These are phyloP conservation scores for Friedmanniomyces simplex DNA, from an alignment of 495 filamentous ascomycete species.

Conservation along the genomic window DNA sequence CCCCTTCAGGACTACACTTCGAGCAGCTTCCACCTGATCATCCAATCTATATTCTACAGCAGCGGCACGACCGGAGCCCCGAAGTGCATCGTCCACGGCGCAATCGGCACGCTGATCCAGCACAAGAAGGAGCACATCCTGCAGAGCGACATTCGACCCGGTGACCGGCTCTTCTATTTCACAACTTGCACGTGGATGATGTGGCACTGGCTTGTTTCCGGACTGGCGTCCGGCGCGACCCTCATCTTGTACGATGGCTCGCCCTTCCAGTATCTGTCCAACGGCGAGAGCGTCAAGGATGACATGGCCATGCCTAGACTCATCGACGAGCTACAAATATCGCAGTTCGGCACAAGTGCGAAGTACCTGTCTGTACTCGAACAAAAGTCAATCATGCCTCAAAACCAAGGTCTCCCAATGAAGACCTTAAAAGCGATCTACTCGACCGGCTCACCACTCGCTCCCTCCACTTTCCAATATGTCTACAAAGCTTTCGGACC, in stretches of 20 bases:
- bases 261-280: slow-evolving; percentile 47
- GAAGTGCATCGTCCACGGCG: slow-evolving; percentile 86
- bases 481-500: slow-evolving; percentile 68
- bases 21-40: slow-evolving; percentile 67
- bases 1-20: slow-evolving; percentile 44
- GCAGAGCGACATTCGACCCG: slow-evolving; percentile 62
- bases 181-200: slow-evolving; percentile 95
- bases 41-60: slow-evolving; percentile 80
- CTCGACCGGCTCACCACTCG: slow-evolving; percentile 82
- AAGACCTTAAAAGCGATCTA: slow-evolving; percentile 64
- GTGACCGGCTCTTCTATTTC: slow-evolving; percentile 68
- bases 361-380: slow-evolving; percentile 90
- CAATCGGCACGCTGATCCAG: slow-evolving; percentile 77
- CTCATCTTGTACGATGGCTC: slow-evolving; percentile 83
- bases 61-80: slow-evolving; percentile 83
- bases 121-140: slow-evolving; percentile 90
- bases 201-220: slow-evolving; percentile 92
- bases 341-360: slow-evolving; percentile 85
- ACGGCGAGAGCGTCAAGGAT: slow-evolving; percentile 35
- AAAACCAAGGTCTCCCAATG: slow-evolving; percentile 40
- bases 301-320: slow-evolving; percentile 60
- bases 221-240: slow-evolving; percentile 65
- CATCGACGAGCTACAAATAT: slow-evolving; percentile 62
- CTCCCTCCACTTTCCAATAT: slow-evolving; percentile 86
- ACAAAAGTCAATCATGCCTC: slow-evolving; percentile 60